These are phyloP conservation scores for Paramecium sonneborni DNA, from an alignment of 73 alveolate genomes.

Conservation along the genomic window DNA sequence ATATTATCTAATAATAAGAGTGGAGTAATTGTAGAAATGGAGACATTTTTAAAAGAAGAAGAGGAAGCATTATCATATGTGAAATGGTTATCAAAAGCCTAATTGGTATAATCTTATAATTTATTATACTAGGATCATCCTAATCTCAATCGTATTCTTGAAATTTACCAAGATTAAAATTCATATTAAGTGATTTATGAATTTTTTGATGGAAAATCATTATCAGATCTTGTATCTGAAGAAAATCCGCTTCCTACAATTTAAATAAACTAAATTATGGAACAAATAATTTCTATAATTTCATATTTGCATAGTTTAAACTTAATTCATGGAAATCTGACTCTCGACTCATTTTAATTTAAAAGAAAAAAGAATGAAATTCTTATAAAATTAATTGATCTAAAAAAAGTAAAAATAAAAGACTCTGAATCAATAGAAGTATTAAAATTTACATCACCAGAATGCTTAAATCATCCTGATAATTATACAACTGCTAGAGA, in stretches of 20 bases:
- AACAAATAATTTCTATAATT: neutral
- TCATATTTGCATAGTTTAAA: neutral
- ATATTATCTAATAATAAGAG: neutral
- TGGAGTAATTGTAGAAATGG: neutral
- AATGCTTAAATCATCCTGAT: neutral
- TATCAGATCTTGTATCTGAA: neutral
- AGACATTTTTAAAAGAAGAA: neutral
- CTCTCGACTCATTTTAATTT: neutral
- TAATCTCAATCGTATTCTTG: neutral
- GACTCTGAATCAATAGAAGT: neutral
- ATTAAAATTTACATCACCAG: neutral
- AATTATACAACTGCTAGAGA: neutral
- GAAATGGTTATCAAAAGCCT: neutral
- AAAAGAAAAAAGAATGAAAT: neutral
- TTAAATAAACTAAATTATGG: neutral
- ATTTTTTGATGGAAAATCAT: neutral
- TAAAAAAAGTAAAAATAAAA: neutral
- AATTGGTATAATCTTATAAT: neutral
- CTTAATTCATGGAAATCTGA: neutral
- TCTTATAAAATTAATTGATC: neutral
- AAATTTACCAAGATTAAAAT: neutral
- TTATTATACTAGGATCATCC: conserved; percentile 10
- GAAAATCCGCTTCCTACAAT: neutral
- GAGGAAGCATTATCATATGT: neutral
- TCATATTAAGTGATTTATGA: neutral